Conservation (phyloP, 257 asterid genomes). For the Fraxinus americana region DNA sequence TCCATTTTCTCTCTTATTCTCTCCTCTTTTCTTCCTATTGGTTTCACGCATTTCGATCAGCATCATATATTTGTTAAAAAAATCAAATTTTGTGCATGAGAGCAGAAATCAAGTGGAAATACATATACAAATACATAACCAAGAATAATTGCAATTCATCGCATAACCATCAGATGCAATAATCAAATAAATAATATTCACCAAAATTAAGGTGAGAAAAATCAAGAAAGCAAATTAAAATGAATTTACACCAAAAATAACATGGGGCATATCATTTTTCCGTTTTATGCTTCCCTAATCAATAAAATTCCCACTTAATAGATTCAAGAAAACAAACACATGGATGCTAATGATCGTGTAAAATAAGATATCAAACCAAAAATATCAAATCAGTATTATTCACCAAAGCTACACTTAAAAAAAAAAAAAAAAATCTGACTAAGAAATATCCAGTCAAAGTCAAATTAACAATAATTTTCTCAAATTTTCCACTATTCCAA, state of each 20-base stretch:
- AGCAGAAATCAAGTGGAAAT: background rate
- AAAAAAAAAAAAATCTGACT: background rate
- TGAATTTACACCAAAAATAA: background rate
- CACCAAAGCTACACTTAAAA: background rate
- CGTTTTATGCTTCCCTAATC: background rate
- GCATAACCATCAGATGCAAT: background rate
- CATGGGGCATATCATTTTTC: background rate
- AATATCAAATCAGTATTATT: background rate
- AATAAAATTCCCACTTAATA: slow-evolving; percentile 2
- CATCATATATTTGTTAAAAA: background rate
- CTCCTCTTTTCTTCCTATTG: too few species aligned
- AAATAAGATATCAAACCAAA: background rate
- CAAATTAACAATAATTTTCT: background rate
- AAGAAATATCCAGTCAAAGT: background rate
- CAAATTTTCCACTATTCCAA: background rate
- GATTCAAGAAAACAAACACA: background rate
- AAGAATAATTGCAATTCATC: background rate
- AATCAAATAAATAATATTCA: background rate
- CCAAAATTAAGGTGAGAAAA: background rate
- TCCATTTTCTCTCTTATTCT: too few species aligned
- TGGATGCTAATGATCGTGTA: background rate
- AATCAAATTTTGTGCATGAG: background rate
- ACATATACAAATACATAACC: background rate
- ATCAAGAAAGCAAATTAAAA: background rate
- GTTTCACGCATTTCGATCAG: too few species aligned